These are phyloP conservation scores for Echeveria elegans DNA, from an alignment of 164 flowering plant genomes.

Conservation along the genomic window DNA sequence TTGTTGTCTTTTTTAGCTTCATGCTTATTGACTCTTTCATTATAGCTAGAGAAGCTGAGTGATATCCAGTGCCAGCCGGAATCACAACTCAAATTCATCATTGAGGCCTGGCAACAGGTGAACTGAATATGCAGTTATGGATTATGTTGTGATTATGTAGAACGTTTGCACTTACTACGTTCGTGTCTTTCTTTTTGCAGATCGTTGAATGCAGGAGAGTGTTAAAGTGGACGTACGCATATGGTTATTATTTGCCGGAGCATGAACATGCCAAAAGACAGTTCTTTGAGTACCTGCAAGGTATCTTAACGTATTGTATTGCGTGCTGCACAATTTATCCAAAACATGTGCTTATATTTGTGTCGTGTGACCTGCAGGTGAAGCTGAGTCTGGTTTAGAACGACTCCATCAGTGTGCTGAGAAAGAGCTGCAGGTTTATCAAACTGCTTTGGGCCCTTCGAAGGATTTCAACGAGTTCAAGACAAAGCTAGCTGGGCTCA, in stretches of 20 bases:
- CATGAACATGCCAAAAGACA: conserved; percentile 52
- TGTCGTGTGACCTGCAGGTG: conserved; percentile 12
- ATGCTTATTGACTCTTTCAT: neutral
- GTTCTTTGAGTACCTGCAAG: conserved; percentile 79
- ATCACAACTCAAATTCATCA: conserved; percentile 65
- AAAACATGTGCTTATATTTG: neutral
- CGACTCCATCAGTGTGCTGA: conserved; percentile 37
- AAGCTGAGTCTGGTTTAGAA: conserved; percentile 48
- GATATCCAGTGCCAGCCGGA: conserved; percentile 46
- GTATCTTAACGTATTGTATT: neutral
- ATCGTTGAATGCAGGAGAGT: conserved; percentile 79
- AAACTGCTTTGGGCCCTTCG: conserved; percentile 19
- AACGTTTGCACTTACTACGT: neutral
- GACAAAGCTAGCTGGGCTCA: conserved; percentile 31
- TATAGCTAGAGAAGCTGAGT: conserved; percentile 32
- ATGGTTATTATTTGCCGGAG: conserved; percentile 76
- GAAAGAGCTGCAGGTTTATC: conserved; percentile 28
- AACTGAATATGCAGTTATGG: neutral
- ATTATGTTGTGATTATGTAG: neutral
- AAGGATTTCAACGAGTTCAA: conserved; percentile 33
- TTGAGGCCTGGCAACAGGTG: conserved; percentile 71
- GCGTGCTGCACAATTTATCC: neutral
- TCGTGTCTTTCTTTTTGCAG: neutral
- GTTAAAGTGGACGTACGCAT: conserved; percentile 84
- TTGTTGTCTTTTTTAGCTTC: too few species aligned